These are phyloP conservation scores for Penicillium psychrosexuale DNA, from an alignment of 2,329 filamentous ascomycete species.

Conservation along the genomic window DNA sequence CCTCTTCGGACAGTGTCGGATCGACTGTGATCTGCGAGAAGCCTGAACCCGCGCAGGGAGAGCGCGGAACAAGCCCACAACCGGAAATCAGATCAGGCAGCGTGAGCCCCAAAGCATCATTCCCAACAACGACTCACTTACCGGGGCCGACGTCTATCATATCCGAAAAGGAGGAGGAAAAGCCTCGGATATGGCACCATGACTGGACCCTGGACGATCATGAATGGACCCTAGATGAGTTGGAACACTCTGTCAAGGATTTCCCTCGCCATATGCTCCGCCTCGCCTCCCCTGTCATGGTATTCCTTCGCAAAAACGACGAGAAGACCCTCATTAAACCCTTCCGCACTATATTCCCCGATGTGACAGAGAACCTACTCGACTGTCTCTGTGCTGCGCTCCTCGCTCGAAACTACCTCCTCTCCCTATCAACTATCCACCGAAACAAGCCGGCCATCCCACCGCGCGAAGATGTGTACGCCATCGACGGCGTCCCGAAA, in stretches of 20 bases:
- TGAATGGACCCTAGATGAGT: constrained; percentile 41
- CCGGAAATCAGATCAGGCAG: constrained; percentile 25
- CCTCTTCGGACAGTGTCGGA: constrained; percentile 26
- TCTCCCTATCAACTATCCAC: constrained; percentile 29
- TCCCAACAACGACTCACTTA: constrained; percentile 16
- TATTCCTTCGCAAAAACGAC: constrained; percentile 38
- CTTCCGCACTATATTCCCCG: constrained; percentile 38
- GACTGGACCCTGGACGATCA: constrained; percentile 42
- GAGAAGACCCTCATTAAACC: constrained; percentile 35
- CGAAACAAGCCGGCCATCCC: constrained; percentile 22
- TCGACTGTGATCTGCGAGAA: constrained; percentile 28
- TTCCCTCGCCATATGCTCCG: constrained; percentile 36
- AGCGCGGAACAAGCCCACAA: constrained; percentile 17
- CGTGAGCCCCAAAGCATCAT: constrained; percentile 18
- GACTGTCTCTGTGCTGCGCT: constrained; percentile 38
- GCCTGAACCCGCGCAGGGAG: constrained; percentile 17
- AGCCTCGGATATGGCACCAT: constrained; percentile 33
- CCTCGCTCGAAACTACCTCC: constrained; percentile 39
- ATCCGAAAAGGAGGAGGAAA: constrained; percentile 30
- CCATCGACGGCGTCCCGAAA: constrained; percentile 30
- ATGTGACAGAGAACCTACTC: constrained; percentile 32
- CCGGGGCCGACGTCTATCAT: constrained; percentile 20
- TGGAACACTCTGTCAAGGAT: constrained; percentile 38
- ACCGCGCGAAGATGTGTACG: constrained; percentile 20
- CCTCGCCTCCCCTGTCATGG: constrained; percentile 40